Evolutionary conservation across 129 eudicot genomes (phyloP), one percentile per base, ranked within the genome.

Genomic region (Tanacetum coccineum): DNA sequence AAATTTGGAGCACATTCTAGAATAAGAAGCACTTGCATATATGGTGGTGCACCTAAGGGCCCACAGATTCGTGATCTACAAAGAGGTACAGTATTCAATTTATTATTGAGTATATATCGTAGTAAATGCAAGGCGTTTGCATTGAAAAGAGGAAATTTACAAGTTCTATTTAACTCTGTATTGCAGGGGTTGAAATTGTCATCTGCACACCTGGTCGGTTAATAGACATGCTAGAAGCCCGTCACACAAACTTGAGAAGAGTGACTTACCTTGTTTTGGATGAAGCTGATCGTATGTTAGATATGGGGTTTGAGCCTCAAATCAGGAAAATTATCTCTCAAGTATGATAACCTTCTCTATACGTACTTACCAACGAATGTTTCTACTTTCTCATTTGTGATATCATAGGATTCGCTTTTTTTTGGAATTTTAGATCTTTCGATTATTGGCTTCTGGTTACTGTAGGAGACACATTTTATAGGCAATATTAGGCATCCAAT

Each of bases 281-380:
- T 66, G 99, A 93, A 83, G 99, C 99, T 74, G 99, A 93, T 73
- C 86, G 99, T 11, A 93, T 93, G 99, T 80, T 93, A 68, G 99
- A 93, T 73, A 93, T 93, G 99, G 99, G 99, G 22, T 93, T 93
- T 79, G 99, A 93, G 79, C 99, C 99, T 70, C 99, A 93, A 79
- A 93, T 93, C 66, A 76, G 99, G 80, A 93, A 89, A 77, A 82
- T 93, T 66, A 70, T 93, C 30, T 70, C 93, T 25, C 99, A 93
- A 81, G 99, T 87, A 73, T 26, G 72, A 12, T 57, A 13, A n/a
- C 66, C 32, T 40, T 32, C 28, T 67, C 58, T 55, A 30, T 71
- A 28, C 11, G 0, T 26, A 36, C 7, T 36, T 62, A 42, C 21
- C 50, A 6, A 3, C 18, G 50, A 71, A 6, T 71, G 30, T 60